Evolutionary conservation across 495 filamentous ascomycete genomes (phyloP).

Genomic region (Daldinia caldariorum): DNA sequence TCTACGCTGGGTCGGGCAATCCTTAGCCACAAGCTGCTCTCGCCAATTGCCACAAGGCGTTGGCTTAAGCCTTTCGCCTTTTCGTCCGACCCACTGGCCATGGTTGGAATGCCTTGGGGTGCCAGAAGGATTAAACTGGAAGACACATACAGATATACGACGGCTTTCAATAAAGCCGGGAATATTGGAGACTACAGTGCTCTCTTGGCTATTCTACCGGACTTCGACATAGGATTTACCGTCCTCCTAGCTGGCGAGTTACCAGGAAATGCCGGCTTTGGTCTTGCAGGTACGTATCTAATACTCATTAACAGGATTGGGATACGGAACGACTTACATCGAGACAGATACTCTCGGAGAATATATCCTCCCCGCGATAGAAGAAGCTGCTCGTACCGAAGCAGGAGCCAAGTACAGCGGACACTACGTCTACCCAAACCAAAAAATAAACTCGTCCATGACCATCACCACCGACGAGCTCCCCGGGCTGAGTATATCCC

Average conservation of each 20-base stretch:
- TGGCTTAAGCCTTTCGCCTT: conserved; percentile 69
- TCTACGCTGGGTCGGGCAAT: conserved; percentile 63
- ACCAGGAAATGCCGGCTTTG: conserved; percentile 47
- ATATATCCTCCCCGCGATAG: conserved; percentile 51
- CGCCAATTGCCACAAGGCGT: conserved; percentile 57
- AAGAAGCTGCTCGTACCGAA: conserved; percentile 51
- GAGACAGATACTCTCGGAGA: conserved; percentile 46
- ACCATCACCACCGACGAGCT: conserved; percentile 53
- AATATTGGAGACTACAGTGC: conserved; percentile 60
- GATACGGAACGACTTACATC: conserved; percentile 14
- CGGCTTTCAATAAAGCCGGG: conserved; percentile 66
- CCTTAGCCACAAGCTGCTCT: conserved; percentile 61
- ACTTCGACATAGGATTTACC: conserved; percentile 64
- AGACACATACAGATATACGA: conserved; percentile 51
- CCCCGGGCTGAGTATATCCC: conserved; percentile 57
- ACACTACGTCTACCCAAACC: conserved; percentile 48
- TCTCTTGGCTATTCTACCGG: conserved; percentile 61
- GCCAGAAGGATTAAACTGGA: conserved; percentile 54
- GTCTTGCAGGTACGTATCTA: conserved; percentile 46
- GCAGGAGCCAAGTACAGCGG: conserved; percentile 52
- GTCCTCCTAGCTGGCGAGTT: conserved; percentile 60
- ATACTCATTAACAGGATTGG: not conserved
- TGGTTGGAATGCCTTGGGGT: conserved; percentile 69
- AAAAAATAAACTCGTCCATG: conserved; percentile 53
- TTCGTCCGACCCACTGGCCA: conserved; percentile 56